phyloP scores from a whole-genome alignment of 2,329 filamentous ascomycete genomes.

The Metarhizium humberi region DNA sequence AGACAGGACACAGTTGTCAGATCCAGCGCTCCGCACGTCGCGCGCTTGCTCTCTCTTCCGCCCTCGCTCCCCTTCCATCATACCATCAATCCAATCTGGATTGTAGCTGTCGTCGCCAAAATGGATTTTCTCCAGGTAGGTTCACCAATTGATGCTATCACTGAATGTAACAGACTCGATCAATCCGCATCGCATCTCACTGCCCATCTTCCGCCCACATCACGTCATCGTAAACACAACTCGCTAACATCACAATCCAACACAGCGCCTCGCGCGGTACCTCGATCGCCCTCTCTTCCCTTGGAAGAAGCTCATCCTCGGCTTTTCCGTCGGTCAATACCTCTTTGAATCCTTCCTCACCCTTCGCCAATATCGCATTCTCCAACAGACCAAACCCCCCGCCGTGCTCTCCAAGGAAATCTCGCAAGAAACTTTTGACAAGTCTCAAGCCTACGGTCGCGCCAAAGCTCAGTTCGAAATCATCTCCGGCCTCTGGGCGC shows the following conservation, averaged over 20 bases:
- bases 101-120: slow-evolving; percentile 12
- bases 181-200: not conserved
- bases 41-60: not conserved
- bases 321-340: slow-evolving; percentile 89
- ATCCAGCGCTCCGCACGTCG: not conserved
- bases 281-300: slow-evolving; percentile 90
- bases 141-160: not conserved
- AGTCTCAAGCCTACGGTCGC: slow-evolving; percentile 90
- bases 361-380: slow-evolving; percentile 78
- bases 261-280: slow-evolving; percentile 65
- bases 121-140: slow-evolving; percentile 40
- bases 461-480: slow-evolving; percentile 90
- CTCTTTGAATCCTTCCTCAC: slow-evolving; percentile 84
- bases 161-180: not conserved
- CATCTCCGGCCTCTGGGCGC: slow-evolving; percentile 70
- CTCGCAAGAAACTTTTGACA: slow-evolving; percentile 83
- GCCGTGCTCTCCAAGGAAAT: slow-evolving; percentile 85
- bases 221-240: not conserved
- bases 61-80: not conserved
- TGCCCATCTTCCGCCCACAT: not conserved
- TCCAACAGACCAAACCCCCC: slow-evolving; percentile 71
- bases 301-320: slow-evolving; percentile 93
- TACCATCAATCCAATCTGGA: not conserved
- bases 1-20: slow-evolving; percentile 2
- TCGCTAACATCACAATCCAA: not conserved